A percentile compares a stretch with the other conserved stretches of the same genome.
phyloP scores from a whole-genome alignment of 257 asterid genomes.

The Plantago ovata region DNA sequence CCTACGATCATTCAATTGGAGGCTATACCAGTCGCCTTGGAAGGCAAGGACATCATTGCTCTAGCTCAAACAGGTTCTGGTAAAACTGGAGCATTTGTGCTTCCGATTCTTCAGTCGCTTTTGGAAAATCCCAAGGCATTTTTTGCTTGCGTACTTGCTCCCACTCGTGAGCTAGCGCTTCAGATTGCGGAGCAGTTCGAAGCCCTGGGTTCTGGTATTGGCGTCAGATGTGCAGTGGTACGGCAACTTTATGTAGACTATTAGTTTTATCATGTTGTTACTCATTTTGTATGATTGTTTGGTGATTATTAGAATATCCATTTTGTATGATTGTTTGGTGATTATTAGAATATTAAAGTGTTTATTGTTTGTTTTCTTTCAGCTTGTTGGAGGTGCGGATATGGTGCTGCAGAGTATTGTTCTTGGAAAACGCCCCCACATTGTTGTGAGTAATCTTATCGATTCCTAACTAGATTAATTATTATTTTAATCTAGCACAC shows the following conservation, averaged over 20 bases:
- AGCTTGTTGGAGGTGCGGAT: conserved; percentile 91
- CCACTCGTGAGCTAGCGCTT: conserved; percentile 85
- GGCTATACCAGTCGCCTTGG: conserved; percentile 68
- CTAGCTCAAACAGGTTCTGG: conserved; percentile 98
- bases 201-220: conserved; percentile 87
- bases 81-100: conserved; percentile 89
- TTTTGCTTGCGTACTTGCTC: conserved; percentile 86
- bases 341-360: background rate
- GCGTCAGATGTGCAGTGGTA: conserved; percentile 76
- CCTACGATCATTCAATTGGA: conserved; percentile 71
- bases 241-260: background rate
- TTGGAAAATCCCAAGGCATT: conserved; percentile 69
- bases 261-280: no score
- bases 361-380: conserved; percentile 19
- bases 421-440: conserved; percentile 87
- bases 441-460: conserved; percentile 52
- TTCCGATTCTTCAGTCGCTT: conserved; percentile 79
- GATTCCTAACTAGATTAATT: no score
- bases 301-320: no score
- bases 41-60: conserved; percentile 81
- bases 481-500: no score
- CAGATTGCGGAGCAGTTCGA: conserved; percentile 87
- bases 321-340: background rate
- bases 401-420: conserved; percentile 71
- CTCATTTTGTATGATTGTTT: background rate